phyloP scores from a whole-genome alignment of 1,139 yeast species.

The Saccharomyces hybrid region DNA sequence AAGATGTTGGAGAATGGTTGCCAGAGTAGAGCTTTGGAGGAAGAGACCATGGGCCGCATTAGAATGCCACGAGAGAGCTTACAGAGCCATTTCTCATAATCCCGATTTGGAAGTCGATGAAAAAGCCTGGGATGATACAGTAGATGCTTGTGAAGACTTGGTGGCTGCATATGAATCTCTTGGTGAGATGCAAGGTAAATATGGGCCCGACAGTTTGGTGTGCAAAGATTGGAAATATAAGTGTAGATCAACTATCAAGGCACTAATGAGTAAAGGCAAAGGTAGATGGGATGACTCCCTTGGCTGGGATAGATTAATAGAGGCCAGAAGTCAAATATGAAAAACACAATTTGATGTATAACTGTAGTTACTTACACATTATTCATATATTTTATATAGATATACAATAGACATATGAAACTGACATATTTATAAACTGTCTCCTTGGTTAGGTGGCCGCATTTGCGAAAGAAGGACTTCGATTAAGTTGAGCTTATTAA shows the following conservation, averaged over 20 bases:
- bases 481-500: background rate
- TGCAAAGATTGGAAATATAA: constrained; percentile 91
- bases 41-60: constrained; percentile 80
- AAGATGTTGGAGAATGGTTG: constrained; percentile 75
- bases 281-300: constrained; percentile 71
- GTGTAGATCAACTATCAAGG: constrained; percentile 62
- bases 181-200: constrained; percentile 82
- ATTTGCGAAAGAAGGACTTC: background rate
- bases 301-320: constrained; percentile 63
- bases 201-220: constrained; percentile 75
- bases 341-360: background rate
- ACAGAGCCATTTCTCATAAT: constrained; percentile 58
- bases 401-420: background rate
- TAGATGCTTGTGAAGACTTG: constrained; percentile 70
- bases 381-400: background rate
- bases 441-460: background rate
- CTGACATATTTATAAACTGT: background rate
- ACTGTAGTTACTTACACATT: background rate
- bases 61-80: constrained; percentile 82
- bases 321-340: constrained; percentile 38
- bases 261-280: constrained; percentile 74
- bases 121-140: constrained; percentile 67
- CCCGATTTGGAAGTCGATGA: constrained; percentile 62
- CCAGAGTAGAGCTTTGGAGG: constrained; percentile 84
- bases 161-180: constrained; percentile 82